Evolutionary conservation across 164 flowering plant species (phyloP).

Genomic region (Vitis rotundifolia): DNA sequence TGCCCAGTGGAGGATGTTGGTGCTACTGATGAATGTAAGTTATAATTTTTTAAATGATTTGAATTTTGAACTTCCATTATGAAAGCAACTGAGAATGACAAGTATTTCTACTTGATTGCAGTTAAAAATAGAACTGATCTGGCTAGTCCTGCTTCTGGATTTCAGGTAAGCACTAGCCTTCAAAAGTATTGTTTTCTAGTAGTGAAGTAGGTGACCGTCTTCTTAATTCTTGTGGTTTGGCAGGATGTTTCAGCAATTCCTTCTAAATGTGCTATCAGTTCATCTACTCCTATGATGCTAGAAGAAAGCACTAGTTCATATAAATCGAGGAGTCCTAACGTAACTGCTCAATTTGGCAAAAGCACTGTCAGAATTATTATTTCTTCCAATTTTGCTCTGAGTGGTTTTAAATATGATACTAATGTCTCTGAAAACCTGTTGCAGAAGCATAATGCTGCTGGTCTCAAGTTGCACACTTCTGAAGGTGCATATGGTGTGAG

Average conservation of each 20-base stretch:
- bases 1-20: slow-evolving; percentile 38
- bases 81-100: neutral
- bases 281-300: slow-evolving; percentile 34
- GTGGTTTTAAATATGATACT: slow-evolving; percentile 32
- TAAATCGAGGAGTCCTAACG: slow-evolving; percentile 43
- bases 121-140: slow-evolving; percentile 29
- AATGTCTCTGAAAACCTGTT: slow-evolving; percentile 28
- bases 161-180: slow-evolving; percentile 41
- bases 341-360: slow-evolving; percentile 22
- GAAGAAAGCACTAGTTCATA: slow-evolving; percentile 71
- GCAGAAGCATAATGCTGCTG: slow-evolving; percentile 14
- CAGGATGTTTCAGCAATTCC: slow-evolving; percentile 46
- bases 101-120: slow-evolving; percentile 24
- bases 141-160: slow-evolving; percentile 14
- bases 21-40: slow-evolving; percentile 63
- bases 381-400: slow-evolving; percentile 31
- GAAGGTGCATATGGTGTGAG: slow-evolving; percentile 35
- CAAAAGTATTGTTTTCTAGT: neutral
- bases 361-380: slow-evolving; percentile 24
- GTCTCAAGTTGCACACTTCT: slow-evolving; percentile 16
- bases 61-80: slow-evolving; percentile 11
- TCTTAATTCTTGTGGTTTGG: slow-evolving; percentile 13
- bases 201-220: slow-evolving; percentile 3
- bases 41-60: slow-evolving; percentile 9
- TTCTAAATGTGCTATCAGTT: slow-evolving; percentile 34